Base-by-base conservation (phyloP, 306 rosid species). In the Quercus agrifolia region DNA sequence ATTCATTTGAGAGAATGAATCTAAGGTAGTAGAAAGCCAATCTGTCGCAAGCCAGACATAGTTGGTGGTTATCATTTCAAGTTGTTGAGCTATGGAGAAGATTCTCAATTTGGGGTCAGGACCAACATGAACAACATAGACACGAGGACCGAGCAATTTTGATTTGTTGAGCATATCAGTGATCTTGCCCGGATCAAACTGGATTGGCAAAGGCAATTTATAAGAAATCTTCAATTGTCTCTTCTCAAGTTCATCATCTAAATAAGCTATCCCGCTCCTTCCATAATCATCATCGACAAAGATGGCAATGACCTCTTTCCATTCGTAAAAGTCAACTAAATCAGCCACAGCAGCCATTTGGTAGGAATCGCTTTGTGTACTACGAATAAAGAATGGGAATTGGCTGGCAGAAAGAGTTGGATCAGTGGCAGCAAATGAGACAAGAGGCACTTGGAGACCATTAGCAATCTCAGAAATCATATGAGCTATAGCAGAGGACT, bases 401-500 rank as follows among this genome's bases (percentile, higher is more conserved):
- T 95, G 98, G 73, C 91, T 96, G 61, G 98, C 80, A 62, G 99
- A 89, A 19, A 95, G 87, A 56, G 97, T 93, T 52, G 99, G 96
- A 85, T 95, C 98, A 55, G 98, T 87, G 63, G 99, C 98, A 59
- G 92, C 99, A 81, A 86, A 95, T 63, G 99, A 95, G 71, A 95
- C 31, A 75, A 91, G 96, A 74, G 99, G 99, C 67, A 95, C 96
- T 80, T 84, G 83, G 75, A 95, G 91, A 81, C 92, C 93, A 81
- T 91, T 91, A 21, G 97, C 95, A 75, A 93, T 88, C 87, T 85
- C 92, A 74, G 97, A 86, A 58, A 93, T 77, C 70, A 89, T 85
- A 82, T 91, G 96, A 87, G 97, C 94, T 74, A 86, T 79, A 33
- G 91, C 66, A 31, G 99, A 95, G 75, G 98, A 93, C 79, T 92